Conservation (phyloP, 768 basidiomycete genomes). For the Macrolepiota albuminosa region DNA sequence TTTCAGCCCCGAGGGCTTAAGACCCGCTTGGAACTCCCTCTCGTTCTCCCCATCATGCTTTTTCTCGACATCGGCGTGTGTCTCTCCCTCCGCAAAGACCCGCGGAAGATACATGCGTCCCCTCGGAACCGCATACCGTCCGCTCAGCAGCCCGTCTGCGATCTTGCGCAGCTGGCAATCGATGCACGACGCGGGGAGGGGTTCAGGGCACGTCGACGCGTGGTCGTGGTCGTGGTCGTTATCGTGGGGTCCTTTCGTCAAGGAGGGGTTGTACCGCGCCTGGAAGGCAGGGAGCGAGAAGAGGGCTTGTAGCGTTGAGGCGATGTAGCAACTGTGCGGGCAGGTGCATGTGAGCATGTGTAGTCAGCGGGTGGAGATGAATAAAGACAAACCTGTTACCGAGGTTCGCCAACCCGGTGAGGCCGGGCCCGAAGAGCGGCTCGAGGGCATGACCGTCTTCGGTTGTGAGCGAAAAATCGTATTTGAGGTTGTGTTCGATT, state of each 20-base stretch:
- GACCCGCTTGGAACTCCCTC: conserved; percentile 76
- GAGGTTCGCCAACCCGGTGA: conserved; percentile 88
- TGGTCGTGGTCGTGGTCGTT: conserved; percentile 47
- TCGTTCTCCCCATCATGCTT: conserved; percentile 25
- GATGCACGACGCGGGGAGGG: conserved; percentile 79
- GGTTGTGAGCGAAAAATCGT: conserved; percentile 87
- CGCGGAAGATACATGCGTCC: conserved; percentile 9
- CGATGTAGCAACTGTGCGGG: conserved; percentile 90
- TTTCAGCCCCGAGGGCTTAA: conserved; percentile 84
- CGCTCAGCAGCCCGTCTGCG: conserved; percentile 88
- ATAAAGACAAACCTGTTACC: conserved; percentile 63
- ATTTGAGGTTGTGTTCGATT: conserved; percentile 94
- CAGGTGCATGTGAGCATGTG: conserved; percentile 39
- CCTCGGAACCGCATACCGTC: conserved; percentile 77
- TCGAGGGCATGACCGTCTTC: conserved; percentile 85
- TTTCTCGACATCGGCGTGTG: conserved; percentile 17
- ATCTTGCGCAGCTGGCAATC: conserved; percentile 95
- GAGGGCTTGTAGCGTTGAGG: conserved; percentile 82
- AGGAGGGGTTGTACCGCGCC: conserved; percentile 49
- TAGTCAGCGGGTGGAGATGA: neutral
- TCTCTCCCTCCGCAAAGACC: conserved; percentile 9
- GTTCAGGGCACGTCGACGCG: conserved; percentile 53
- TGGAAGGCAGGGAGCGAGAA: conserved; percentile 81
- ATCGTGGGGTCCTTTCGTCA: neutral
- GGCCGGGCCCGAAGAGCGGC: conserved; percentile 82